These are phyloP conservation scores for Vanderwaltozyma polyspora DNA, from an alignment of 805 yeast species.

Conservation along the genomic window DNA sequence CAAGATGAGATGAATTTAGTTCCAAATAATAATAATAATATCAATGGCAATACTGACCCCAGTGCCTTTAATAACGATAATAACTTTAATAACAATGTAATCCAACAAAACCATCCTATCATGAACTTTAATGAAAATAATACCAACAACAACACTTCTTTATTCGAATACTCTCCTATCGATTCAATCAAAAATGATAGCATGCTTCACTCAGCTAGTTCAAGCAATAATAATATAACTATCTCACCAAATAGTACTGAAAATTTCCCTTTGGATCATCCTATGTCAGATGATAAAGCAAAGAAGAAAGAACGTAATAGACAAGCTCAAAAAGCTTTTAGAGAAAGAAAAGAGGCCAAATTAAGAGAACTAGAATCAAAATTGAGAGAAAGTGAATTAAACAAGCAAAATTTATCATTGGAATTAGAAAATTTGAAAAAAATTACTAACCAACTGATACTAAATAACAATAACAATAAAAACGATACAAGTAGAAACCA, in stretches of 20 bases:
- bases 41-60: background rate
- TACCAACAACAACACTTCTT: no score
- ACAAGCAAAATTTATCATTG: conserved; percentile 41
- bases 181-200: no score
- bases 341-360: conserved; percentile 69
- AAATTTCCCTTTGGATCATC: conserved; percentile 22
- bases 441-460: conserved; percentile 41
- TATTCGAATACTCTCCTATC: no score
- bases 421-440: conserved; percentile 42
- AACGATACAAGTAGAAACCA: background rate
- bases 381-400: conserved; percentile 45
- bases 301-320: conserved; percentile 70
- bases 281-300: conserved; percentile 27
- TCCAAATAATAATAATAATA: background rate
- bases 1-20: background rate
- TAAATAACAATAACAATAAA: conserved; percentile 11
- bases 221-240: background rate
- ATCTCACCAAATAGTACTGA: background rate
- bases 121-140: no score
- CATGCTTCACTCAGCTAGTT: no score
- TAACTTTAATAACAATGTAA: background rate
- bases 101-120: no score
- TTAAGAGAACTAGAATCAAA: conserved; percentile 56
- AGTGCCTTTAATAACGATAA: background rate
- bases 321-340: conserved; percentile 79